Evolutionary conservation across 495 filamentous ascomycete genomes (phyloP).

Genomic region (Diplogelasinospora grovesii): DNA sequence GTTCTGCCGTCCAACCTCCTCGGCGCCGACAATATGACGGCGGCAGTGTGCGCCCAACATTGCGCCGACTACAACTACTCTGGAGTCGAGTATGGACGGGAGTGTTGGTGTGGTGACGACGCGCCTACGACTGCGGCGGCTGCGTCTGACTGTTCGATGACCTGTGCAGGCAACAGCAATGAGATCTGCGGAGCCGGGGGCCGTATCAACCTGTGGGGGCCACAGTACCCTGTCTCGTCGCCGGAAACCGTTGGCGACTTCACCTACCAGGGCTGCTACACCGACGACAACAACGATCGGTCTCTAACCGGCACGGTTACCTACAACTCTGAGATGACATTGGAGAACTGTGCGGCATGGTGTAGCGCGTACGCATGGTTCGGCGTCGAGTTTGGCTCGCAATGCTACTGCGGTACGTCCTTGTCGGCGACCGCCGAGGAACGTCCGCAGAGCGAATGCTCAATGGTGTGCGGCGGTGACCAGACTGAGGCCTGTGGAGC

Average conservation of each 20-base stretch:
- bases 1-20: conserved; percentile 11
- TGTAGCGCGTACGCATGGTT: conserved; percentile 8
- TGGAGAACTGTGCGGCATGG: conserved; percentile 23
- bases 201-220: conserved; percentile 10
- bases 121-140: not conserved
- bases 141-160: conserved; percentile 10
- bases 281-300: not conserved
- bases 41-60: conserved; percentile 19
- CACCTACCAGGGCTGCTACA: conserved; percentile 13
- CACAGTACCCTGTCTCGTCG: not conserved
- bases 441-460: conserved; percentile 2
- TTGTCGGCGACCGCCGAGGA: not conserved
- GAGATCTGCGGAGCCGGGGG: conserved; percentile 2
- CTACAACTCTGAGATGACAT: conserved; percentile 6
- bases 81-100: conserved; percentile 11
- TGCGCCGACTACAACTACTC: conserved; percentile 15
- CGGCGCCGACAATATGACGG: conserved; percentile 11
- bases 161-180: conserved; percentile 12
- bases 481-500: not conserved
- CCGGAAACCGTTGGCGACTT: conserved; percentile 1
- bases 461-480: conserved; percentile 6
- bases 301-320: not conserved
- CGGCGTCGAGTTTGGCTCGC: conserved; percentile 9
- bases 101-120: conserved; percentile 17
- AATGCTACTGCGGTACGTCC: conserved; percentile 12